Conservation (phyloP, 1,284 basidiomycete species). For the Peniophora sp. region DNA sequence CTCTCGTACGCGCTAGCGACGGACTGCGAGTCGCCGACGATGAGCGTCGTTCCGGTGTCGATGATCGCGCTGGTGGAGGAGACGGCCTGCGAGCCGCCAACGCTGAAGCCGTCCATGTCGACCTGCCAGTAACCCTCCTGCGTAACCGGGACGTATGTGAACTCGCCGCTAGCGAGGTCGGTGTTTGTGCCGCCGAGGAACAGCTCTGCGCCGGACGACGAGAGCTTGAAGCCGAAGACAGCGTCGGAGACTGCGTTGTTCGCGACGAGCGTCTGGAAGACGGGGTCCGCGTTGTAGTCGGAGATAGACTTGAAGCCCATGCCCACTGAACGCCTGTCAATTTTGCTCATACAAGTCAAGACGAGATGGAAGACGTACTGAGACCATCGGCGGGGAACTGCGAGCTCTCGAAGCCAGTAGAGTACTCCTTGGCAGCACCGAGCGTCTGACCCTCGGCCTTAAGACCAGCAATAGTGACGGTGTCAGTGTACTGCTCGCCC, state of each 20-base stretch:
- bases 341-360: too few relatives aligned
- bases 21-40: slow-evolving; percentile 3
- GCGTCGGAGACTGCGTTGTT: slow-evolving; percentile 15
- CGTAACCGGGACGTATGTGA: slow-evolving; percentile 16
- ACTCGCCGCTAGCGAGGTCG: slow-evolving; percentile 10
- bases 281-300: slow-evolving; percentile 10
- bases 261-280: slow-evolving; percentile 17
- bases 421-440: slow-evolving; percentile 16
- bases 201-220: slow-evolving; percentile 22
- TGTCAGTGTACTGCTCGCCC: slow-evolving; percentile 27
- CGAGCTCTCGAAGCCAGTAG: slow-evolving; percentile 9
- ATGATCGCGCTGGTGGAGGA: slow-evolving; percentile 4
- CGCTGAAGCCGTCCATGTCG: slow-evolving; percentile 10
- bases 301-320: slow-evolving; percentile 21
- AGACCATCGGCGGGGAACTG: slow-evolving; percentile 22
- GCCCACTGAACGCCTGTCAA: slow-evolving; percentile 12
- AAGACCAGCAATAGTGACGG: slow-evolving; percentile 22
- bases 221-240: slow-evolving; percentile 4
- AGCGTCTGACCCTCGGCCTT: slow-evolving; percentile 15
- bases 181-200: slow-evolving; percentile 29
- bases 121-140: slow-evolving; percentile 20
- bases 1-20: neutral
- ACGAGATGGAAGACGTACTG: neutral
- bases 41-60: slow-evolving; percentile 3
- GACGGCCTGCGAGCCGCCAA: slow-evolving; percentile 10